Conservation (phyloP, 163 green algal genomes). For the Prototheca stagnorum region DNA sequence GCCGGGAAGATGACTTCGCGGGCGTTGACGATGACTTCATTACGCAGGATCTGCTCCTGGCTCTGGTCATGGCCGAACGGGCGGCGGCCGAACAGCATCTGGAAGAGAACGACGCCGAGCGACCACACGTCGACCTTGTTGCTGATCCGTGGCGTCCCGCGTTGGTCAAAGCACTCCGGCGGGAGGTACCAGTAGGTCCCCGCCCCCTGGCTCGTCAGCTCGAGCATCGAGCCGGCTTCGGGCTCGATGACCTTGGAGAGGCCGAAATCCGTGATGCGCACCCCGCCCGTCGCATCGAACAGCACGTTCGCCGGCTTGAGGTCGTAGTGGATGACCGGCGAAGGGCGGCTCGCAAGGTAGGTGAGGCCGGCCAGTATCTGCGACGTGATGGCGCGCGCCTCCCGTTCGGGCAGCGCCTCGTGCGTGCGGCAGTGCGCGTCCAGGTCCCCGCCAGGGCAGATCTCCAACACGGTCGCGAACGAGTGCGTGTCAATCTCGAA, state of each 20-base stretch:
- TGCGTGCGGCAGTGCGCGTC: slow-evolving; percentile 63
- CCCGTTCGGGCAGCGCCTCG: slow-evolving; percentile 62
- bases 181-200: slow-evolving; percentile 97
- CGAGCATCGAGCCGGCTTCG: slow-evolving; percentile 54
- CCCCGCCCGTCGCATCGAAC: slow-evolving; percentile 65
- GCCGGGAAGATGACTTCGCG: slow-evolving; percentile 51
- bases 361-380: slow-evolving; percentile 60
- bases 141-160: slow-evolving; percentile 47
- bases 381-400: slow-evolving; percentile 59
- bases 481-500: slow-evolving; percentile 83
- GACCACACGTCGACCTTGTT: slow-evolving; percentile 90
- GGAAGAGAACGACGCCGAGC: slow-evolving; percentile 83
- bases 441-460: slow-evolving; percentile 73
- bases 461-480: slow-evolving; percentile 88
- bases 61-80: slow-evolving; percentile 56
- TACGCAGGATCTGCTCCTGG: slow-evolving; percentile 82
- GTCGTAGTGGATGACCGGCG: slow-evolving; percentile 86
- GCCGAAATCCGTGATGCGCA: slow-evolving; percentile 88
- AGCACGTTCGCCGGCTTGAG: slow-evolving; percentile 95
- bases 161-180: slow-evolving; percentile 79
- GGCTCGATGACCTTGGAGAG: slow-evolving; percentile 66
- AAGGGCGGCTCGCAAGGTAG: slow-evolving; percentile 54
- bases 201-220: slow-evolving; percentile 86
- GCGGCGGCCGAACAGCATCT: slow-evolving; percentile 81
- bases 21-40: slow-evolving; percentile 65